phyloP scores from a whole-genome alignment of 208 protist genomes.

The Crithidia sp. region DNA sequence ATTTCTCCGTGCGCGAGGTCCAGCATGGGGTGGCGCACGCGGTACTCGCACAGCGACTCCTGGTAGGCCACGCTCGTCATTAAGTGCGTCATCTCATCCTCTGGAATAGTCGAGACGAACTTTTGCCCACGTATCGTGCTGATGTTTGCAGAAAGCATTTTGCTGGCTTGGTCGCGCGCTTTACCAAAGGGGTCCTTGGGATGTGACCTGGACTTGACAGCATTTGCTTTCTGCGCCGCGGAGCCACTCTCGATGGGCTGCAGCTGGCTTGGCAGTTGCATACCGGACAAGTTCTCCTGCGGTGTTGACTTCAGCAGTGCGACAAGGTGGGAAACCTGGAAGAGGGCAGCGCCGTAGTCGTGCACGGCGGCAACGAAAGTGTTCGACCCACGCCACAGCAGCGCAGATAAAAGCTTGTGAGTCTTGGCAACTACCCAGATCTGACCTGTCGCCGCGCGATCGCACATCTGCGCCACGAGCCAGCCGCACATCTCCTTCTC shows the following conservation, averaged over 20 bases:
- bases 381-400: slow-evolving; percentile 43
- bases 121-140: too few relatives aligned
- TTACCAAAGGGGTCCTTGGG: background rate
- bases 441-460: slow-evolving; percentile 41
- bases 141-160: background rate
- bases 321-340: slow-evolving; percentile 15
- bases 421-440: slow-evolving; percentile 45
- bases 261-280: slow-evolving; percentile 26
- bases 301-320: slow-evolving; percentile 18
- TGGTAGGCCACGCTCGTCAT: slow-evolving; percentile 21
- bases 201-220: background rate
- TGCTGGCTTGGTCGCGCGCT: background rate
- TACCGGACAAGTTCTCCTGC: slow-evolving; percentile 39
- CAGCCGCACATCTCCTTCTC: slow-evolving; percentile 38
- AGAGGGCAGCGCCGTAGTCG: slow-evolving; percentile 8
- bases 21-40: slow-evolving; percentile 34
- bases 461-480: slow-evolving; percentile 44
- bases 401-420: slow-evolving; percentile 20
- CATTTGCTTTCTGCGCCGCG: slow-evolving; percentile 1
- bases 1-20: slow-evolving; percentile 28
- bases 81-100: slow-evolving; percentile 8
- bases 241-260: background rate
- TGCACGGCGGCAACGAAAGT: slow-evolving; percentile 25
- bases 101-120: background rate
- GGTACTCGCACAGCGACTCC: slow-evolving; percentile 42